phyloP scores from a whole-genome alignment of 2,329 filamentous ascomycete genomes.

The Drechslera avenae region DNA sequence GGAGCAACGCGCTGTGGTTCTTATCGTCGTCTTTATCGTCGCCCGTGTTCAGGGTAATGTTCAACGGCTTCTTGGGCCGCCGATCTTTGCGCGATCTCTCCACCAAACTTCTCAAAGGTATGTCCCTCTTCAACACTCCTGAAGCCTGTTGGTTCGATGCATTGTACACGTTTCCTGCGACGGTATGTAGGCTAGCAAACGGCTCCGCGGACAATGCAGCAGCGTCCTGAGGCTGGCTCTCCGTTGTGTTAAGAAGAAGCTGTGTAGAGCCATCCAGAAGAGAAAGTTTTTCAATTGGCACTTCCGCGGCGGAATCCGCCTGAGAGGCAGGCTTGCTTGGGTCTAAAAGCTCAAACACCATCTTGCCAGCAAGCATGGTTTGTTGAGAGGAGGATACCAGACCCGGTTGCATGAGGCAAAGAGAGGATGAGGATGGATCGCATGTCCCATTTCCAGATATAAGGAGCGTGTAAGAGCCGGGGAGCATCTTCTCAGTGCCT shows the following conservation, averaged over 20 bases:
- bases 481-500: not conserved
- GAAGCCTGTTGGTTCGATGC: not conserved
- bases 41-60: not conserved
- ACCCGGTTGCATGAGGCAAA: constrained; percentile 1
- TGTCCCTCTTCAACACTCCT: not conserved
- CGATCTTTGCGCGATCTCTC: not conserved
- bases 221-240: not conserved
- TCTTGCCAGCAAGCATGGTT: not conserved
- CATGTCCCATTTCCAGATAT: not conserved
- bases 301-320: not conserved
- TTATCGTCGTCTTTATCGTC: not conserved
- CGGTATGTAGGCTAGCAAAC: not conserved
- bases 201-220: not conserved
- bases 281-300: not conserved
- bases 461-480: constrained; percentile 1
- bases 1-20: too few species aligned
- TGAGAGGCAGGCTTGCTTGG: not conserved
- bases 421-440: not conserved
- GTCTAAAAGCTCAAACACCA: constrained; percentile 1
- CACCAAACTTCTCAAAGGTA: not conserved
- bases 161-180: not conserved
- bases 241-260: constrained; percentile 2
- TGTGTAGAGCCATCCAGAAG: not conserved
- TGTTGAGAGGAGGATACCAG: not conserved
- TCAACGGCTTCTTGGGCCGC: not conserved